Evolutionary conservation across 345 rosid species (phyloP), one percentile per base, ranked within the genome.

Genomic region (Salix exigua): DNA sequence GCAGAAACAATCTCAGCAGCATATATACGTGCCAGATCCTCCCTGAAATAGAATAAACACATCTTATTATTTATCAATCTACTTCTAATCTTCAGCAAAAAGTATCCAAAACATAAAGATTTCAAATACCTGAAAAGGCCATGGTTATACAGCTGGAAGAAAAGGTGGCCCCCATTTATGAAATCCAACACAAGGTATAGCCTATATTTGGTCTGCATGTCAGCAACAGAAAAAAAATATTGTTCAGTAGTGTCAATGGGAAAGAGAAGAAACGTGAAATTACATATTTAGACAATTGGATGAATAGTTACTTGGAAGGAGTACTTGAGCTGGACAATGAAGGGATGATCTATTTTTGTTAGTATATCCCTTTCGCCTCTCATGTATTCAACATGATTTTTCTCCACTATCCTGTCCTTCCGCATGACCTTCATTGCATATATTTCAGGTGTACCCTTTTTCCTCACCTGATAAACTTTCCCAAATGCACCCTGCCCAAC

Each of bases 381-480:
- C 99, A 92, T 96, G 89, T 93, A 96, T 71, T 87, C 97, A 1
- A 89, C 96, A 55, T 92, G 98, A 83, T 96, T 89, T 86, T 89
- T 93, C 89, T 96, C 97, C 88, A 96, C 86, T 16, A 96, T 91
- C 74, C 83, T 89, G 80, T 96, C 99, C 88, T 96, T 96, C 63
- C 99, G 82, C 98, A 96, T 90, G 71, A 96, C 99, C 88, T 96
- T 96, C 99, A 96, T 96, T 4, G 99, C 99, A 73, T 80, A 91
- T 76, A 96, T 91, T 81, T 96, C 97, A 9, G 91, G 83, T 0
- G 99, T 89, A 31, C 90, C 92, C 76, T 82, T 93, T 68, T 89
- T 89, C 91, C 92, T 91, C 68, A 93, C 99, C 77, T 96, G 98
- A 73, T 65, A 93, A 31, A 96, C 99, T 88, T 89, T 96, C 72